Conservation (phyloP, 139 green algal genomes). For the Closterium sp. region DNA sequence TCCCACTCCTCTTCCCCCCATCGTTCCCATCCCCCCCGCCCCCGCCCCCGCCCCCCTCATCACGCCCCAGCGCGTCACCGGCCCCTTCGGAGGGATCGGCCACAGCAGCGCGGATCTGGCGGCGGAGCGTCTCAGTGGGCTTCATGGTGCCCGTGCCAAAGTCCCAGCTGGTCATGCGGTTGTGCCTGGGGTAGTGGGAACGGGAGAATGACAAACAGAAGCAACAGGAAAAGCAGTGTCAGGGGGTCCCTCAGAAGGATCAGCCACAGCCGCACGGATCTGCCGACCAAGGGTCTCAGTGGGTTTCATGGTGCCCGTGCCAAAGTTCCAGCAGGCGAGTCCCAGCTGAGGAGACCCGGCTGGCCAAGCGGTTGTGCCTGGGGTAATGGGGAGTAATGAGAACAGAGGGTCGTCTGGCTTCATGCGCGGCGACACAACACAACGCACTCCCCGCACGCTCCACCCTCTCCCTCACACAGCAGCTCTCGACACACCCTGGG, state of each 20-base stretch:
- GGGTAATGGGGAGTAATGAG: not conserved
- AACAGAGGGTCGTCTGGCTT: too few species aligned
- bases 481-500: not conserved
- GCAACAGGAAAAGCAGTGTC: too few species aligned
- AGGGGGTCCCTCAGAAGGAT: too few species aligned
- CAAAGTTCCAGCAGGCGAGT: conserved; percentile 1
- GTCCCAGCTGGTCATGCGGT: not conserved
- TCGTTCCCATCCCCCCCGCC: not conserved
- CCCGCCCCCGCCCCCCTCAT: not conserved
- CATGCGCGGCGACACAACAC: too few species aligned
- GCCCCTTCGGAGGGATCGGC: not conserved
- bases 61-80: not conserved
- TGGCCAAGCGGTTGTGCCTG: not conserved
- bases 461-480: too few species aligned
- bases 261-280: too few species aligned
- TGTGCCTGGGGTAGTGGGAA: not conserved
- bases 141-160: conserved; percentile 10
- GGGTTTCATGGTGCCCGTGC: too few species aligned
- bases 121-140: not conserved
- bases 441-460: too few species aligned
- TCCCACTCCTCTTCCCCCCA: not conserved
- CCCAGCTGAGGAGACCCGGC: too few species aligned
- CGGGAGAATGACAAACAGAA: too few species aligned
- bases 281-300: too few species aligned
- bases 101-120: not conserved